Conservation (phyloP, 352 stramenopile species). For the Phytopythium montanum region DNA sequence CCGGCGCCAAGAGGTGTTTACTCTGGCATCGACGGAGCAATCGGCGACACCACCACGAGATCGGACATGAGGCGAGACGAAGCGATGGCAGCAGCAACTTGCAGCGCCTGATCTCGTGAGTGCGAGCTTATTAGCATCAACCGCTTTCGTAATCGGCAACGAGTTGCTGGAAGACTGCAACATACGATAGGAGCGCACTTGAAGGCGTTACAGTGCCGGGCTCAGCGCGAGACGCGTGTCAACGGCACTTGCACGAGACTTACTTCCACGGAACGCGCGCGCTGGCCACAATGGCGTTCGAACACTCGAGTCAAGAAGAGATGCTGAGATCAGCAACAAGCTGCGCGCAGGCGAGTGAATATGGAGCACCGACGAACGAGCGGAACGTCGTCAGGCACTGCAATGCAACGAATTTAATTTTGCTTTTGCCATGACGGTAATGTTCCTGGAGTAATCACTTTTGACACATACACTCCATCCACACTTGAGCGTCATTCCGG, state of each 20-base stretch:
- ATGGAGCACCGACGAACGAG: too few relatives aligned
- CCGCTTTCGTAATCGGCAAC: neutral
- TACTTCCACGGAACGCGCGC: neutral
- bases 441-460: neutral
- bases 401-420: neutral
- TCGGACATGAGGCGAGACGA: neutral
- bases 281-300: too few relatives aligned
- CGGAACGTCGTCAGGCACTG: neutral
- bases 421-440: neutral
- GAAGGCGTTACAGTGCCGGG: neutral
- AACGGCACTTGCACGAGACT: neutral
- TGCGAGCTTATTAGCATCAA: neutral
- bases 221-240: neutral
- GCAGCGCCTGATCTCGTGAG: neutral
- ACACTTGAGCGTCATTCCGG: constrained; percentile 1
- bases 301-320: too few relatives aligned
- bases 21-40: neutral
- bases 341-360: too few relatives aligned
- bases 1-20: constrained; percentile 1
- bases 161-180: neutral
- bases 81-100: too few relatives aligned
- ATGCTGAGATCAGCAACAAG: too few relatives aligned
- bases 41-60: neutral
- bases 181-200: too few relatives aligned
- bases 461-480: neutral